phyloP scores from a whole-genome alignment of 192 early-diverging fungal genomes.

The Helicostylum pulchrum region DNA sequence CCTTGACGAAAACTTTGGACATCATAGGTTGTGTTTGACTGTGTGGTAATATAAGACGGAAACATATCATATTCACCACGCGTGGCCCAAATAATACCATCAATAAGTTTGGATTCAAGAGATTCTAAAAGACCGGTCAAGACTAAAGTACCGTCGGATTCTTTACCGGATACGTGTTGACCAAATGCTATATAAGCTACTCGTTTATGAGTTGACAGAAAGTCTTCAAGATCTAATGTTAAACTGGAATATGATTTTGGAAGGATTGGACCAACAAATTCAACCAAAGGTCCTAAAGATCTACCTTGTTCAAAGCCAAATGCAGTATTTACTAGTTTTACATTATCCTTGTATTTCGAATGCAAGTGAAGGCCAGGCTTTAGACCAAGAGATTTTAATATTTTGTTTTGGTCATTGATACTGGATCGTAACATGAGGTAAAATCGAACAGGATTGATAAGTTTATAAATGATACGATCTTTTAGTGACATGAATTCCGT shows the following conservation, averaged over 20 bases:
- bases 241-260: constrained; percentile 18
- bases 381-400: background rate
- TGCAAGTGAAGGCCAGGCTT: background rate
- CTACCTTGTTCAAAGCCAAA: constrained; percentile 27
- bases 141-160: constrained; percentile 13
- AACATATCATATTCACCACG: background rate
- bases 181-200: constrained; percentile 37
- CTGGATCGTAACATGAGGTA: no score
- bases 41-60: background rate
- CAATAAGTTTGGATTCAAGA: constrained; percentile 22
- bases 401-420: background rate
- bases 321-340: constrained; percentile 28
- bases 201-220: constrained; percentile 17
- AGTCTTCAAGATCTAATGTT: background rate
- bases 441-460: background rate
- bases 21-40: background rate
- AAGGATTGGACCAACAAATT: constrained; percentile 37
- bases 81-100: constrained; percentile 37
- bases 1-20: background rate
- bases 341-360: background rate
- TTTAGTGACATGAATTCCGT: background rate
- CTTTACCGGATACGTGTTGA: constrained; percentile 1
- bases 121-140: constrained; percentile 24
- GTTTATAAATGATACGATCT: background rate
- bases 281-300: constrained; percentile 27